Conservation (phyloP, 768 basidiomycete genomes). For the Kwoniella botswanensis region DNA sequence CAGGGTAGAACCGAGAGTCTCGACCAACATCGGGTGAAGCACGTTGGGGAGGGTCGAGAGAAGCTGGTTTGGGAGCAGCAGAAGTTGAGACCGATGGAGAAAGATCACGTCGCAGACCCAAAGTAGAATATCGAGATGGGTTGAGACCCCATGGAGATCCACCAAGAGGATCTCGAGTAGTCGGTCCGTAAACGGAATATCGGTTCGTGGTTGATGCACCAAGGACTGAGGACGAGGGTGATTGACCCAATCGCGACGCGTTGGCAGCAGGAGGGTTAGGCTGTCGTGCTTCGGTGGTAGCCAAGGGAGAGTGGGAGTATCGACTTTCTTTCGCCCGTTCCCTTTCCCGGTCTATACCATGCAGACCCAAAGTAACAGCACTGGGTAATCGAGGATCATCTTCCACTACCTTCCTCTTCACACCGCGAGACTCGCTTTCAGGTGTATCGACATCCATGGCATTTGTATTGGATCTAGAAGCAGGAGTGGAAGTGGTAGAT, state of each 20-base stretch:
- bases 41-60: conserved; percentile 23
- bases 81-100: conserved; percentile 23
- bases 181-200: conserved; percentile 49
- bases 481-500: conserved; percentile 22
- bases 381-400: conserved; percentile 34
- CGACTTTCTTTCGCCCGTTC: conserved; percentile 32
- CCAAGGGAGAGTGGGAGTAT: conserved; percentile 37
- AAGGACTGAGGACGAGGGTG: conserved; percentile 11
- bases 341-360: conserved; percentile 28
- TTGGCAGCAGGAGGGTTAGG: conserved; percentile 20
- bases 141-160: conserved; percentile 31
- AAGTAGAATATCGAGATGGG: conserved; percentile 35
- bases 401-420: conserved; percentile 52
- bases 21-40: conserved; percentile 26
- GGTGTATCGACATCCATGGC: conserved; percentile 28
- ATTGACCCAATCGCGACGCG: conserved; percentile 25
- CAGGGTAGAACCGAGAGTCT: conserved; percentile 33
- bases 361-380: conserved; percentile 28
- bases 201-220: conserved; percentile 29
- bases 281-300: conserved; percentile 19
- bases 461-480: conserved; percentile 14
- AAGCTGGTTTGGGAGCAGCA: conserved; percentile 10
- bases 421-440: conserved; percentile 41
- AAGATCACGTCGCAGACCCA: conserved; percentile 32
- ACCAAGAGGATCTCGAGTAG: conserved; percentile 33